Evolutionary conservation across 1,284 basidiomycete genomes (phyloP).

Genomic region (Violaceomyces palustris): DNA sequence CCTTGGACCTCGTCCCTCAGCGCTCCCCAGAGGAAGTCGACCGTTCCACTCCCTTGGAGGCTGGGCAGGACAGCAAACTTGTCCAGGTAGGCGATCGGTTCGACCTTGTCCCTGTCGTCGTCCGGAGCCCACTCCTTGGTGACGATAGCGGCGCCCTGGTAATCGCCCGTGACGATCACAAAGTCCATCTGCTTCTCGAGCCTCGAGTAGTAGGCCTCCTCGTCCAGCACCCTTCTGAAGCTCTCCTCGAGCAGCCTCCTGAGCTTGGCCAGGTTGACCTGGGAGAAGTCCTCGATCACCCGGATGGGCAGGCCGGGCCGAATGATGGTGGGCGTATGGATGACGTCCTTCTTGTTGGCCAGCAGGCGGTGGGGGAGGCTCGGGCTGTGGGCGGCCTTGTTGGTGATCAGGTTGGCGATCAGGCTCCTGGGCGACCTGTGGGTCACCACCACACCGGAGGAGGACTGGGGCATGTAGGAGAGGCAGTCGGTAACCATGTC

Average conservation of each 20-base stretch:
- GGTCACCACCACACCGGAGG: slow-evolving; percentile 91
- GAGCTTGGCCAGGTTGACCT: slow-evolving; percentile 72
- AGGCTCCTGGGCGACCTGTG: slow-evolving; percentile 92
- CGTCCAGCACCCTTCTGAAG: slow-evolving; percentile 73
- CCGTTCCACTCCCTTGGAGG: slow-evolving; percentile 95
- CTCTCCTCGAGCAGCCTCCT: slow-evolving; percentile 77
- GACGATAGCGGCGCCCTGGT: slow-evolving; percentile 89
- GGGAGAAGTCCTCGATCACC: slow-evolving; percentile 64
- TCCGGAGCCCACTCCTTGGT: slow-evolving; percentile 65
- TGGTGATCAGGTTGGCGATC: slow-evolving; percentile 95
- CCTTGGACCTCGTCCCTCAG: slow-evolving; percentile 98
- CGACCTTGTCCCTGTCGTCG: slow-evolving; percentile 15
- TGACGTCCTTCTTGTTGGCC: slow-evolving; percentile 75
- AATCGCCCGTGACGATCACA: slow-evolving; percentile 90
- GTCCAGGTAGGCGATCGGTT: slow-evolving; percentile 82
- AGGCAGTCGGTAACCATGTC: slow-evolving; percentile 82
- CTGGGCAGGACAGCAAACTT: slow-evolving; percentile 95
- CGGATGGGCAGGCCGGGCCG: slow-evolving; percentile 81
- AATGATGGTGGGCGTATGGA: slow-evolving; percentile 86
- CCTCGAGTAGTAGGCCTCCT: slow-evolving; percentile 71
- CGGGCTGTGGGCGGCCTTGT: slow-evolving; percentile 92
- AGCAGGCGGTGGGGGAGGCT: slow-evolving; percentile 88
- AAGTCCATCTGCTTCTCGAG: slow-evolving; percentile 78
- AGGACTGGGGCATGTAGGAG: slow-evolving; percentile 83
- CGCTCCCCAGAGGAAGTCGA: slow-evolving; percentile 98